phyloP scores from a whole-genome alignment of 139 green algal genomes.

The Chlamydomonas sp. region DNA sequence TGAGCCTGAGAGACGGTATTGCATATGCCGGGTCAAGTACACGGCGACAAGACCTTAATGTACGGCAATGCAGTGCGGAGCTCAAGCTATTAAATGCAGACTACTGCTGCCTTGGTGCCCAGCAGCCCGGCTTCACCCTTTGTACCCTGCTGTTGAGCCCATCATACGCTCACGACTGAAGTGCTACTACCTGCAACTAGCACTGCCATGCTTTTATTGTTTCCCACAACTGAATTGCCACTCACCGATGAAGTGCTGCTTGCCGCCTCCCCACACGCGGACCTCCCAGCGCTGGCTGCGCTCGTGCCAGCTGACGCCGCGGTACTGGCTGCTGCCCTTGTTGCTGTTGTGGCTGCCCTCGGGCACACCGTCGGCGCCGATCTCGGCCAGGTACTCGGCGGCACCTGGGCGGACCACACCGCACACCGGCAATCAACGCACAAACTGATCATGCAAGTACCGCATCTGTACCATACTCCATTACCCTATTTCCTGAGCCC shows the following conservation, averaged over 20 bases:
- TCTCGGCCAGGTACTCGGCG: constrained; percentile 32
- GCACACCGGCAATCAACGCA: background rate
- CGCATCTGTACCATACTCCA: too few species aligned
- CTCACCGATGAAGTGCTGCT: constrained; percentile 69
- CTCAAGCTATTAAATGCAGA: background rate
- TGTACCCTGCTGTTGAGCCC: background rate
- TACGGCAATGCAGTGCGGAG: background rate
- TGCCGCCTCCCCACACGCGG: constrained; percentile 63
- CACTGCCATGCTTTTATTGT: background rate
- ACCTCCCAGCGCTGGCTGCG: constrained; percentile 61
- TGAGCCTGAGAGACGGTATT: constrained; percentile 7
- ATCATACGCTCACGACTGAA: too few species aligned
- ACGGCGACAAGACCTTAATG: background rate
- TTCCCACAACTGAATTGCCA: too few species aligned
- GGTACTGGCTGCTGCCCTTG: constrained; percentile 63
- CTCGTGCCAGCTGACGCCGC: constrained; percentile 56
- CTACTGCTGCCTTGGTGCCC: background rate
- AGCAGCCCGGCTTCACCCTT: background rate
- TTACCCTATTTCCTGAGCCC: too few species aligned
- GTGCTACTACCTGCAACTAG: background rate
- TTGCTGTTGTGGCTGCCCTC: constrained; percentile 23
- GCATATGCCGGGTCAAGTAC: background rate
- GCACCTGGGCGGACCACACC: constrained; percentile 1
- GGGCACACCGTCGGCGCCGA: constrained; percentile 8
- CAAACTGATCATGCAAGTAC: background rate